Conservation (phyloP, 208 protist species). For the Tritrichomonas musculus region DNA sequence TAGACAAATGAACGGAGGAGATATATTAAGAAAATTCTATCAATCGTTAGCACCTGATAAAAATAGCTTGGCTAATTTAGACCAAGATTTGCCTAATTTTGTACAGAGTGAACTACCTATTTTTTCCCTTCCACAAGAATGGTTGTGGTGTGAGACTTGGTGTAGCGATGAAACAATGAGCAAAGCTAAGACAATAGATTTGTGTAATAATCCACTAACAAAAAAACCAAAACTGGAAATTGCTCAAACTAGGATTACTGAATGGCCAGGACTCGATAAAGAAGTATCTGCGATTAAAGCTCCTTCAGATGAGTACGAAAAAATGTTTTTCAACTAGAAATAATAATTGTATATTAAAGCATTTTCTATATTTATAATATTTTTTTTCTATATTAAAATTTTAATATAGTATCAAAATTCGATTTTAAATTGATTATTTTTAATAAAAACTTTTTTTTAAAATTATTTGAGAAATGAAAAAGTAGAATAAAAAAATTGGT, state of each 20-base stretch:
- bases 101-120: conserved; percentile 54
- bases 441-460: no score
- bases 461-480: no score
- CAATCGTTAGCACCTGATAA: conserved; percentile 50
- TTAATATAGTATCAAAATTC: no score
- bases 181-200: conserved; percentile 58
- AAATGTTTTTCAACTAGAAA: neutral
- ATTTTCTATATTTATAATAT: no score
- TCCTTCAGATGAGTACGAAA: neutral
- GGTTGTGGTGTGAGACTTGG: conserved; percentile 62
- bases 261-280: neutral
- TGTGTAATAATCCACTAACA: conserved; percentile 64
- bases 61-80: conserved; percentile 47
- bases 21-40: conserved; percentile 51
- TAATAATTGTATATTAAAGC: neutral
- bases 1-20: conserved; percentile 44
- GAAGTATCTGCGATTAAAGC: neutral
- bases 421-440: no score
- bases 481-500: no score
- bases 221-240: conserved; percentile 58
- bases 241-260: neutral
- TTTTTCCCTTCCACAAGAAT: conserved; percentile 57
- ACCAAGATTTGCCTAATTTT: conserved; percentile 61
- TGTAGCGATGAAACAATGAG: conserved; percentile 47
- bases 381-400: no score